phyloP scores from a whole-genome alignment of 345 rosid species.

The Stellera chamaejasme region DNA sequence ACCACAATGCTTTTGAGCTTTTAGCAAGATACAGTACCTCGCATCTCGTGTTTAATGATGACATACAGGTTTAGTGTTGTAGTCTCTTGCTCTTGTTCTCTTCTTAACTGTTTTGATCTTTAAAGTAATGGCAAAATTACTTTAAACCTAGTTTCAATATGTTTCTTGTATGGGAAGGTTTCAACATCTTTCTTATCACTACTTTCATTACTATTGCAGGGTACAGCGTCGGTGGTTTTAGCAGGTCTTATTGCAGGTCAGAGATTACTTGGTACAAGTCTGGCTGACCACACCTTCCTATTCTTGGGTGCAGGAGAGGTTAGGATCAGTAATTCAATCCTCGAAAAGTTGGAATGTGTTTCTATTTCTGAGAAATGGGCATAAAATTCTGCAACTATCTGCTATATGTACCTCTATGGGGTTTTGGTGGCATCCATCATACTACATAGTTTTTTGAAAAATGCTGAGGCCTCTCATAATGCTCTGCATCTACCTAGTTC shows the following conservation, averaged over 20 bases:
- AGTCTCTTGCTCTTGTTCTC: background rate
- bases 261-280: constrained; percentile 55
- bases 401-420: no score
- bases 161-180: background rate
- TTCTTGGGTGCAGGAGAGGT: constrained; percentile 99
- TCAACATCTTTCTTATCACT: background rate
- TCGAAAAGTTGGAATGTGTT: background rate
- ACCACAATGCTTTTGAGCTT: constrained; percentile 93
- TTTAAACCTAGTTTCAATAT: background rate
- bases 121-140: background rate
- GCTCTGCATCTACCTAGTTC: no score
- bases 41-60: constrained; percentile 97
- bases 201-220: constrained; percentile 34
- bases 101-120: background rate
- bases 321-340: constrained; percentile 6
- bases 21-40: constrained; percentile 56
- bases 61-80: constrained; percentile 59
- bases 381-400: no score
- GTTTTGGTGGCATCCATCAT: no score
- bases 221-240: constrained; percentile 93
- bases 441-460: no score
- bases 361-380: no score
- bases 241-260: constrained; percentile 77
- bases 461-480: no score
- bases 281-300: constrained; percentile 72